Evolutionary conservation across 108 stramenopile species (phyloP).

Genomic region (Cyclotella distinguenda): DNA sequence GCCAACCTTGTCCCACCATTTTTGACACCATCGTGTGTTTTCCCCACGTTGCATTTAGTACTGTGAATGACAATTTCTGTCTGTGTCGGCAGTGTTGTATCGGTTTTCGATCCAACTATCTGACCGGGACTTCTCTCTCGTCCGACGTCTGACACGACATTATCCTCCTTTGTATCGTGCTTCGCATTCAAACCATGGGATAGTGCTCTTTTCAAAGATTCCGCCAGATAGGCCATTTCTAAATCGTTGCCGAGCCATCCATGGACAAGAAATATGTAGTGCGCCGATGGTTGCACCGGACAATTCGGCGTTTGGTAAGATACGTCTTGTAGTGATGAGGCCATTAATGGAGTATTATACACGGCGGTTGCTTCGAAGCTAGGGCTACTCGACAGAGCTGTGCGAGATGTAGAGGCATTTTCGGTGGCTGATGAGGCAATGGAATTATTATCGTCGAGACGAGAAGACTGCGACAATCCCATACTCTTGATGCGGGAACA

Average conservation of each 20-base stretch:
- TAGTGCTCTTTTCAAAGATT: conserved; percentile 35
- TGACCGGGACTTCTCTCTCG: conserved; percentile 20
- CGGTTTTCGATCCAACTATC: background rate
- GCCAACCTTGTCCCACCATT: conserved; percentile 78
- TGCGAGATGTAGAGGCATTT: no score
- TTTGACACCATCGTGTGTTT: conserved; percentile 76
- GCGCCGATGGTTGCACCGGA: conserved; percentile 29
- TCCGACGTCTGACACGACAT: conserved; percentile 3
- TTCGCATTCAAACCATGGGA: background rate
- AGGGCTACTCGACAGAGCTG: no score
- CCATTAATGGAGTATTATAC: background rate
- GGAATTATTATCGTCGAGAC: background rate
- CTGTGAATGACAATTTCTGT: conserved; percentile 59
- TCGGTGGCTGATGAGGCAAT: background rate
- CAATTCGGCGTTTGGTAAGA: conserved; percentile 26
- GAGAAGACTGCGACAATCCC: conserved; percentile 1
- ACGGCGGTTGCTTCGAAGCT: no score
- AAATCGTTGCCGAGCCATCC: conserved; percentile 81
- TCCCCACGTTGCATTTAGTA: conserved; percentile 69
- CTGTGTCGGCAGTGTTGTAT: background rate
- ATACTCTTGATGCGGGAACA: background rate
- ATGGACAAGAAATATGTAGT: conserved; percentile 80
- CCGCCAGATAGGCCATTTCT: conserved; percentile 70
- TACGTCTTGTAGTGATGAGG: background rate
- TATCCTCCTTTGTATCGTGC: background rate